These are phyloP conservation scores for Lyophyllum atratum DNA, from an alignment of 768 basidiomycete genomes.

Conservation along the genomic window DNA sequence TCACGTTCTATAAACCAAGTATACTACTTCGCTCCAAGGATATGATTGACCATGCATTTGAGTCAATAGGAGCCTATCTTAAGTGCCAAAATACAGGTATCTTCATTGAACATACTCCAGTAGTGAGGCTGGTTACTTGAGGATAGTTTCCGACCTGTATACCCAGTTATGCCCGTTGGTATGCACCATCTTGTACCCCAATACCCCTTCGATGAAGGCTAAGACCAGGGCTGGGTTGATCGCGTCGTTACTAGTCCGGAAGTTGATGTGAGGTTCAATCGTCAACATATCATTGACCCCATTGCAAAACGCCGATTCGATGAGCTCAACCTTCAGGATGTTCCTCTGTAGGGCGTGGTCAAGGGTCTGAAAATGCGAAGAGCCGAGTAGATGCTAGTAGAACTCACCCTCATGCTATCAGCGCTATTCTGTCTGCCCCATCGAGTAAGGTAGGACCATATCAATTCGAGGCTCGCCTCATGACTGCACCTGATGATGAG, in stretches of 20 bases:
- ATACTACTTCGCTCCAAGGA: too few relatives aligned
- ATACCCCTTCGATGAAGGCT: conserved; percentile 39
- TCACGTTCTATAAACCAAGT: too few relatives aligned
- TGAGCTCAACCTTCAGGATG: conserved; percentile 30
- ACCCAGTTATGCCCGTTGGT: conserved; percentile 32
- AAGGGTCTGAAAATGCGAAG: background rate
- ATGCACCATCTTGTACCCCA: conserved; percentile 37
- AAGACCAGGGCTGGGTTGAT: conserved; percentile 37
- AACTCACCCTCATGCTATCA: conserved; percentile 28
- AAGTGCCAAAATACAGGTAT: too few relatives aligned
- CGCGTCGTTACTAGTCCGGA: conserved; percentile 6
- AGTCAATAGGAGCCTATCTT: too few relatives aligned
- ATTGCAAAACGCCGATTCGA: conserved; percentile 35
- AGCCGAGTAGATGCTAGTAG: background rate
- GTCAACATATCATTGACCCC: conserved; percentile 35
- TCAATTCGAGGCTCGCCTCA: conserved; percentile 35
- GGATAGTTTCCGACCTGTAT: conserved; percentile 28
- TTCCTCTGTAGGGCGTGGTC: conserved; percentile 24
- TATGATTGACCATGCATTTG: too few relatives aligned
- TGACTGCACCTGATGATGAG: conserved; percentile 39
- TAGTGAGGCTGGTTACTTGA: conserved; percentile 4
- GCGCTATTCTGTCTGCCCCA: conserved; percentile 33
- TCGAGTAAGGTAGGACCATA: conserved; percentile 36
- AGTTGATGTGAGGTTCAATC: conserved; percentile 30
- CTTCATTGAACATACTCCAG: too few relatives aligned